Conservation (phyloP, 2,329 filamentous ascomycete genomes). For the Claviceps sp. region DNA sequence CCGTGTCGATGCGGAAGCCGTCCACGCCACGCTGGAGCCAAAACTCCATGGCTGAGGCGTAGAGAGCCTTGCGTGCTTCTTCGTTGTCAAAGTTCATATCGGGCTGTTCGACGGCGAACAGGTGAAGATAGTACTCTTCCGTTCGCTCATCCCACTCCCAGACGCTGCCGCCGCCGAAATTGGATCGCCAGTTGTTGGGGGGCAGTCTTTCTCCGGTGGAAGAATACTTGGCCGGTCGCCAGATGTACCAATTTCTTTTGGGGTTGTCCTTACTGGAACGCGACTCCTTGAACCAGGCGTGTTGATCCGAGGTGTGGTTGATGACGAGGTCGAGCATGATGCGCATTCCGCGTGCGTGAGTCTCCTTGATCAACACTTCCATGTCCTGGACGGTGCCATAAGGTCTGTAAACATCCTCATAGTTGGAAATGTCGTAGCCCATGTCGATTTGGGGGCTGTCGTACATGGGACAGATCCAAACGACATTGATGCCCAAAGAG, state of each 20-base stretch:
- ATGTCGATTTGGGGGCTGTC: conserved; percentile 53
- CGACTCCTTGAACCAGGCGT: conserved; percentile 58
- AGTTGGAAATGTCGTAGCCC: conserved; percentile 59
- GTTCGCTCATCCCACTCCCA: conserved; percentile 65
- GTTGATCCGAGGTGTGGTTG: conserved; percentile 63
- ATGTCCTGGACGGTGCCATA: conserved; percentile 57
- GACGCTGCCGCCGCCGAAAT: conserved; percentile 44
- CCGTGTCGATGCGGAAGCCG: conserved; percentile 62
- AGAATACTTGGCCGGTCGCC: conserved; percentile 37
- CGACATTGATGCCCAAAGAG: conserved; percentile 45
- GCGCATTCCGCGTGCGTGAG: conserved; percentile 51
- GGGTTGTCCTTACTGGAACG: conserved; percentile 45
- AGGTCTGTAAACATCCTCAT: conserved; percentile 48
- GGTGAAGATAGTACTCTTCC: conserved; percentile 61
- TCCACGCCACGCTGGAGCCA: conserved; percentile 65
- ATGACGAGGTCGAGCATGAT: conserved; percentile 64
- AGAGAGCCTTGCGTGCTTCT: conserved; percentile 53
- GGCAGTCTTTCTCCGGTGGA: conserved; percentile 48
- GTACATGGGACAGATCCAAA: conserved; percentile 57
- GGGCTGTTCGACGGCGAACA: conserved; percentile 65
- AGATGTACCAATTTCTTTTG: conserved; percentile 58
- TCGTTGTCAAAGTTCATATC: conserved; percentile 78
- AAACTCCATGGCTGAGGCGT: conserved; percentile 59
- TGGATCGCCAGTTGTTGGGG: conserved; percentile 62
- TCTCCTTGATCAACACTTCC: conserved; percentile 44